Conservation (phyloP, 2,329 filamentous ascomycete genomes). For the Cladosporium sp. region DNA sequence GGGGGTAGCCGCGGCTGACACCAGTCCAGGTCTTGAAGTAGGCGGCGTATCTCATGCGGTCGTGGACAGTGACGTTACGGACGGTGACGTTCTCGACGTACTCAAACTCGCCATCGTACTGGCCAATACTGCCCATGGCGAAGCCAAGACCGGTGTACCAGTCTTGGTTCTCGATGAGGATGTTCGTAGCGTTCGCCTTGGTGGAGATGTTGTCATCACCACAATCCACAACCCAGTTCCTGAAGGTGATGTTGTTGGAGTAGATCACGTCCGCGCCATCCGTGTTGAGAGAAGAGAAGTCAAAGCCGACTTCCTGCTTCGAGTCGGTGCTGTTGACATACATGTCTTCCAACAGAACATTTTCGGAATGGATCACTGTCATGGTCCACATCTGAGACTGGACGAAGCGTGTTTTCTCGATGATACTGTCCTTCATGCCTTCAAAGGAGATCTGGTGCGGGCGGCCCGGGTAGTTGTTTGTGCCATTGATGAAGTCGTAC, state of each 20-base stretch:
- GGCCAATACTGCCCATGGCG: slow-evolving; percentile 54
- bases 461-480: slow-evolving; percentile 31
- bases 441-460: slow-evolving; percentile 50
- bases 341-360: slow-evolving; percentile 46
- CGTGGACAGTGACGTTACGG: slow-evolving; percentile 35
- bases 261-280: slow-evolving; percentile 50
- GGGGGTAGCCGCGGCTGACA: slow-evolving; percentile 41
- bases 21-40: slow-evolving; percentile 54
- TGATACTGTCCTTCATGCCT: slow-evolving; percentile 42
- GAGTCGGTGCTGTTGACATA: slow-evolving; percentile 45
- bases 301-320: slow-evolving; percentile 19
- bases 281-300: slow-evolving; percentile 33
- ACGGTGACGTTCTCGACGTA: slow-evolving; percentile 45
- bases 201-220: slow-evolving; percentile 50
- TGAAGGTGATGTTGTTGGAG: slow-evolving; percentile 47
- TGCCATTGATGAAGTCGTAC: slow-evolving; percentile 42
- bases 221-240: slow-evolving; percentile 46
- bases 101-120: slow-evolving; percentile 46
- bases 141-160: slow-evolving; percentile 48
- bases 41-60: slow-evolving; percentile 11
- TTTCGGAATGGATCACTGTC: slow-evolving; percentile 45
- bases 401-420: slow-evolving; percentile 47
- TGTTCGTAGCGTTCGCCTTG: slow-evolving; percentile 53
- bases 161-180: slow-evolving; percentile 43
- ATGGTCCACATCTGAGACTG: slow-evolving; percentile 56